Evolutionary conservation across 2,329 filamentous ascomycete species (phyloP), one percentile per base, ranked within the genome.

Genomic region (Bisporella sp.): DNA sequence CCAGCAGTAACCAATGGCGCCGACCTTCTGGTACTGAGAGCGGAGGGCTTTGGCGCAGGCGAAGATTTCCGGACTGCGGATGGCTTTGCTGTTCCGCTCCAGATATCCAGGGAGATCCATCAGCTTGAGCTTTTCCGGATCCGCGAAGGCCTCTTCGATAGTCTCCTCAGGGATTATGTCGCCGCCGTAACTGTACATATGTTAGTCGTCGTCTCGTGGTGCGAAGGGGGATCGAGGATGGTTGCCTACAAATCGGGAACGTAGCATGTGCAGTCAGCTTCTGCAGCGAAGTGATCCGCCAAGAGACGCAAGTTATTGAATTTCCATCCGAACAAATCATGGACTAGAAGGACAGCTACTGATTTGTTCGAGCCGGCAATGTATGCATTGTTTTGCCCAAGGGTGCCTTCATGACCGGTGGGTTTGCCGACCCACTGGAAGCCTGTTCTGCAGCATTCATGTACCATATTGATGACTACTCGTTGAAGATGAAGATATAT

Each of bases 1-100:
- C 32, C 39, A 54, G 31, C 52, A 52, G n/a, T 48, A 54, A 4
- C 52, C 52, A 6, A 45, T 44, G 12, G 45, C 52, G 12, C 46
- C 52, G 8, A 52, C 12, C 12, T 47, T 49, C 21, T 49, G 42
- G 39, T 49, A 49, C 31, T 49, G 28, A 2, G 30, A 9, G 32
- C 45, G 43, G 3, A 54, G 13, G 8, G 37, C 46, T 41, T 31
- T 31, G 5, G 52, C 49, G 33, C 41, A 51, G 9, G 33, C 46
- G 41, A 54, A 52, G 4, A 54, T 39, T 37, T 54, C 52, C 1
- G 49, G 49, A 29, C 42, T 31, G 4, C 52, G 45, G 13, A 49
- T 49, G 1, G 39, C 46, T 31, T 50, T 51, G 6, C 41, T 37
- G 41, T 54, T 46, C 6, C 49, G 35, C 2, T 21, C 12, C 3